Evolutionary conservation across 2,329 filamentous ascomycete species (phyloP).

Genomic region (Arthroderma sp.): DNA sequence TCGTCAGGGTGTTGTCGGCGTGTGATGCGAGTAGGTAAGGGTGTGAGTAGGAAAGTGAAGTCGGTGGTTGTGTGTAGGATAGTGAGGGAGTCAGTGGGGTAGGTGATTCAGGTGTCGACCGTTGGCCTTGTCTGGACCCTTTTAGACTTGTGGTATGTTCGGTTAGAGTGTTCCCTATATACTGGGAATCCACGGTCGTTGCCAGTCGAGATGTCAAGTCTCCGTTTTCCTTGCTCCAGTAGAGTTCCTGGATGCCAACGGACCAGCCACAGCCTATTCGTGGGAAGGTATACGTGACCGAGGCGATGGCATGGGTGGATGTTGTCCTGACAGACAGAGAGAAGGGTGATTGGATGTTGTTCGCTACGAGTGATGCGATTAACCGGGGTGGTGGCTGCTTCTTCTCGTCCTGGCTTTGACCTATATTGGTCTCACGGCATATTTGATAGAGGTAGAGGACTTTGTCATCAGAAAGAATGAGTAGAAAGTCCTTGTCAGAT

Average conservation of each 20-base stretch:
- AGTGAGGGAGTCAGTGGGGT: not conserved
- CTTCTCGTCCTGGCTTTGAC: not conserved
- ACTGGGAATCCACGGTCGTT: conserved; percentile 31
- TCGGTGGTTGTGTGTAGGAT: conserved; percentile 38
- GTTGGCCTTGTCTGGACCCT: not conserved
- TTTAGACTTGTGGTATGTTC: not conserved
- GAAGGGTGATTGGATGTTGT: conserved; percentile 64
- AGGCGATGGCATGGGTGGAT: conserved; percentile 55
- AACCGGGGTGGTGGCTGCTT: conserved; percentile 39
- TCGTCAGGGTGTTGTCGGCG: conserved; percentile 73
- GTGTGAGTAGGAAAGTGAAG: conserved; percentile 59
- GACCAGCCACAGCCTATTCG: conserved; percentile 71
- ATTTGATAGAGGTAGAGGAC: conserved; percentile 67
- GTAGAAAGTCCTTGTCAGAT: conserved; percentile 59
- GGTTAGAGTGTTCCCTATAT: conserved; percentile 17
- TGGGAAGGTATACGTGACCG: conserved; percentile 74
- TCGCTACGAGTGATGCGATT: conserved; percentile 67
- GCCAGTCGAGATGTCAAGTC: conserved; percentile 29
- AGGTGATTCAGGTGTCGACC: too few species aligned
- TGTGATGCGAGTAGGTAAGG: conserved; percentile 77
- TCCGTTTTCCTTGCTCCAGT: conserved; percentile 44
- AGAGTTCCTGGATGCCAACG: conserved; percentile 80
- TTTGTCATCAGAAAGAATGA: conserved; percentile 65
- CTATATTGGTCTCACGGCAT: not conserved
- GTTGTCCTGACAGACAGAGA: conserved; percentile 70